Base-by-base conservation (phyloP, 2,329 filamentous ascomycete genomes). In the Phyllosticta citriasiana region DNA sequence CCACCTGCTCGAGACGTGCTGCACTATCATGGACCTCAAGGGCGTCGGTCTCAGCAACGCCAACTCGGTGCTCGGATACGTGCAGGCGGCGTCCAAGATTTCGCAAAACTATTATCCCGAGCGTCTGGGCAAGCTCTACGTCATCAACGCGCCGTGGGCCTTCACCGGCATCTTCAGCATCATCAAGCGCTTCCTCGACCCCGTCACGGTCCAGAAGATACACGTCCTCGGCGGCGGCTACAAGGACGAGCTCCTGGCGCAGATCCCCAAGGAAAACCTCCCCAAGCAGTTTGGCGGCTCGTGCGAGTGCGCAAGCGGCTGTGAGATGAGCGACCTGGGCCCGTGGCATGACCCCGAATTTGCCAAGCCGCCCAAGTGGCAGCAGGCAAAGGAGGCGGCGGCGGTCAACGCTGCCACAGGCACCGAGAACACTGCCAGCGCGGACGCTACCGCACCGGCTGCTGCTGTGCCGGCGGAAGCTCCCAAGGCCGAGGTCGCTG, bases 71-170 rank as follows among this genome's bases (percentile, higher is more conserved):
- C 96, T 95, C 80, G 83, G 85, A 60, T 97, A 97, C 79, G 84
- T 99, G 67, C 85, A 85, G 70, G 84, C 88, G 73, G 91, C 91
- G 54, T 94, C 91, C 35, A 86, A 80, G 74, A 89, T 99, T 78
- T 96, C 90, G 66, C 94, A 97, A 79, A 96, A 97, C 84, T 96
- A 97, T 85, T 99, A 99, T 79, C 94, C 94, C 7, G 94, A 99
- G 82, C 89, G 94, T 63, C 82, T 99, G 63, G 94, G 94, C 71
- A 92, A 91, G 78, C 83, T 99, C 73, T 99, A 96, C 82, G 80
- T 99, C 69, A 97, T 99, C 85, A 99, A 99, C 78, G 90, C 93
- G 2, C 91, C 91, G 22, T 97, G 92, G 92, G 92, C 92, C 26
- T 97, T 97, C 82, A 87, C 87, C 64, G 83, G 83, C 67, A 88